These are phyloP conservation scores for Cystofilobasidium macerans DNA, from an alignment of 768 basidiomycete species.

Conservation along the genomic window DNA sequence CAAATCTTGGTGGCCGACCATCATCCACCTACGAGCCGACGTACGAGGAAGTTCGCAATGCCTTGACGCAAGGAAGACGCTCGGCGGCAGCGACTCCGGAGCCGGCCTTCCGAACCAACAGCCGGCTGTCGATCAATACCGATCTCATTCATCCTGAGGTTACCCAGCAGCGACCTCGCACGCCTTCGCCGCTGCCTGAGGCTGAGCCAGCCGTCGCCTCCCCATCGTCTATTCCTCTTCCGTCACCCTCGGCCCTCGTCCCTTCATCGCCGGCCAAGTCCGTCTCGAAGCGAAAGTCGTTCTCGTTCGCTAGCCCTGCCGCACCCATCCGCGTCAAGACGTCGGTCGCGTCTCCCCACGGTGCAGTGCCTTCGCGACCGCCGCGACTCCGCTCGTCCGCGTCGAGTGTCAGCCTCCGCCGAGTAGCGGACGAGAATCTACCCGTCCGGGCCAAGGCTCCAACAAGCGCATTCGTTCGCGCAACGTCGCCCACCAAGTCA, in stretches of 20 bases:
- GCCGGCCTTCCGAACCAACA: neutral
- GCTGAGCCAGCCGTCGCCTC: neutral
- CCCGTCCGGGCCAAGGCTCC: neutral
- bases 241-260: neutral
- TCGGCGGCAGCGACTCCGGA: neutral
- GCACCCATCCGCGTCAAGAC: conserved; percentile 25
- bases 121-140: neutral
- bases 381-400: conserved; percentile 15
- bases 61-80: conserved; percentile 3
- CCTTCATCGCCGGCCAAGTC: neutral
- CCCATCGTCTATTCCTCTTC: neutral
- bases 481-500: neutral
- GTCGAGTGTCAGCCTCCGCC: neutral
- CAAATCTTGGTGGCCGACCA: neutral
- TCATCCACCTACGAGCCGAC: neutral
- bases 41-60: conserved; percentile 7
- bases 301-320: conserved; percentile 25
- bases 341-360: neutral
- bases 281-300: conserved; percentile 14
- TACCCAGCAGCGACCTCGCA: neutral
- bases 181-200: neutral
- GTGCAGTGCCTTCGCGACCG: neutral
- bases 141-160: neutral
- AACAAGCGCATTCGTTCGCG: neutral
- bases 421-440: neutral